Percentiles rank a stretch among this genome's conserved stretches.
phyloP scores from a whole-genome alignment of 2,329 filamentous ascomycete genomes.

The Rhynchosporium agropyri region DNA sequence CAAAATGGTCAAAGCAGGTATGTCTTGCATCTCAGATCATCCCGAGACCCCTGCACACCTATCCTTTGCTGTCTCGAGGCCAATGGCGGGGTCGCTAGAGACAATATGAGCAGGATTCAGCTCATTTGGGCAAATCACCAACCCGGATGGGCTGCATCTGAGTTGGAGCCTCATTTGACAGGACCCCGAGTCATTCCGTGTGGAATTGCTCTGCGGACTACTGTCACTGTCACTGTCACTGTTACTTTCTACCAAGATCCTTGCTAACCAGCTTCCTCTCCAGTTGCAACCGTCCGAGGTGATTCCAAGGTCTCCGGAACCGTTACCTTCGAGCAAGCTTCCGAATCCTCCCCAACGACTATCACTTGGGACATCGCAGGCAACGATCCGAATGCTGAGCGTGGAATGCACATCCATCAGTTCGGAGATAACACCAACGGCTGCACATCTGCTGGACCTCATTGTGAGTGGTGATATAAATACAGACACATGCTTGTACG shows the following conservation, averaged over 20 bases:
- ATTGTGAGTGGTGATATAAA: conserved; percentile 67
- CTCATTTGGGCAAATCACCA: conserved; percentile 37
- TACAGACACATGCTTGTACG: conserved; percentile 13
- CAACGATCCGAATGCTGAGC: conserved; percentile 92
- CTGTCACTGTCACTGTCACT: no score
- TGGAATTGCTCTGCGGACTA: no score
- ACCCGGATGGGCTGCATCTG: conserved; percentile 51
- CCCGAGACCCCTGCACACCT: conserved; percentile 15
- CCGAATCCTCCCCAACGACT: conserved; percentile 79
- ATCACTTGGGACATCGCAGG: conserved; percentile 91
- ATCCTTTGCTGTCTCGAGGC: conserved; percentile 11
- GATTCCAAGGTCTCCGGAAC: conserved; percentile 94
- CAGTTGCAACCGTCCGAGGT: conserved; percentile 96
- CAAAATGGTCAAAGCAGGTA: conserved; percentile 99
- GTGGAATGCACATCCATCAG: conserved; percentile 98
- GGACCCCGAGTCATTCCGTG: background rate
- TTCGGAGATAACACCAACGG: conserved; percentile 99
- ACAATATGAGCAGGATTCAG: conserved; percentile 62
- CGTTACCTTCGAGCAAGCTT: conserved; percentile 91
- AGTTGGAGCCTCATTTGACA: conserved; percentile 27
- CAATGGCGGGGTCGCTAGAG: conserved; percentile 47
- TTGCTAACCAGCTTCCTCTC: conserved; percentile 24
- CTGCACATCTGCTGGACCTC: conserved; percentile 96
- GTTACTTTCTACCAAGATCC: conserved; percentile 13
- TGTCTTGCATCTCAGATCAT: conserved; percentile 45